Percentiles rank a stretch among this genome's conserved stretches.
phyloP scores from a whole-genome alignment of 805 yeast genomes.

The Saccharomycopsis vini region DNA sequence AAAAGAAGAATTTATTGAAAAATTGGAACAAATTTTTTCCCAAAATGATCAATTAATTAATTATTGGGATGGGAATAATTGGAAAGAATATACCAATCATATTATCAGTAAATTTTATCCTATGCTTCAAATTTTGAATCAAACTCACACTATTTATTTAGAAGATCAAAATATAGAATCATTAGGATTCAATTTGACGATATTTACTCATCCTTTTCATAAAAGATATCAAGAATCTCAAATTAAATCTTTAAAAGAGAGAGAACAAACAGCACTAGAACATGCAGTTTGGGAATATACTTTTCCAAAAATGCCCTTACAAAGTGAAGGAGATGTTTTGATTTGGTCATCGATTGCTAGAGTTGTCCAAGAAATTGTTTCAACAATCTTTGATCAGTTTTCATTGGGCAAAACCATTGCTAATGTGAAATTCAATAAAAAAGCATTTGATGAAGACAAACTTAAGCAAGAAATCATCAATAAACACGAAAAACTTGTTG shows the following conservation, averaged over 20 bases:
- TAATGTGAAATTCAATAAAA: conserved; percentile 18
- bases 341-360: conserved; percentile 40
- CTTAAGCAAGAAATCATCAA: conserved; percentile 19
- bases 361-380: conserved; percentile 33
- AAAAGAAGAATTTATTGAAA: conserved; percentile 29
- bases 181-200: conserved; percentile 30
- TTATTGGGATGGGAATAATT: conserved; percentile 38
- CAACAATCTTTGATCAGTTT: conserved; percentile 30
- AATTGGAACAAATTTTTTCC: conserved; percentile 26
- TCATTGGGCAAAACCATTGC: conserved; percentile 26
- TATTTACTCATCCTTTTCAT: conserved; percentile 35
- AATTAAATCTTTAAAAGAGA: conserved; percentile 15
- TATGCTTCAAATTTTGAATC: conserved; percentile 33
- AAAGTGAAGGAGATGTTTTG: conserved; percentile 34
- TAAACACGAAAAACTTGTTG: conserved; percentile 8
- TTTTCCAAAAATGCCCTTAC: conserved; percentile 32
- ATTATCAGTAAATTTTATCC: conserved; percentile 50
- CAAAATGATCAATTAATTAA: conserved; percentile 25
- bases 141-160: conserved; percentile 25
- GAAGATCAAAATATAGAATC: conserved; percentile 19
- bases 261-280: conserved; percentile 24
- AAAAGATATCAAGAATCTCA: conserved; percentile 30
- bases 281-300: conserved; percentile 39
- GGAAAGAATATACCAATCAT: conserved; percentile 44
- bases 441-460: conserved; percentile 16